Base-by-base conservation (phyloP, 1,284 basidiomycete species). In the Fomitopsis schrenkii region DNA sequence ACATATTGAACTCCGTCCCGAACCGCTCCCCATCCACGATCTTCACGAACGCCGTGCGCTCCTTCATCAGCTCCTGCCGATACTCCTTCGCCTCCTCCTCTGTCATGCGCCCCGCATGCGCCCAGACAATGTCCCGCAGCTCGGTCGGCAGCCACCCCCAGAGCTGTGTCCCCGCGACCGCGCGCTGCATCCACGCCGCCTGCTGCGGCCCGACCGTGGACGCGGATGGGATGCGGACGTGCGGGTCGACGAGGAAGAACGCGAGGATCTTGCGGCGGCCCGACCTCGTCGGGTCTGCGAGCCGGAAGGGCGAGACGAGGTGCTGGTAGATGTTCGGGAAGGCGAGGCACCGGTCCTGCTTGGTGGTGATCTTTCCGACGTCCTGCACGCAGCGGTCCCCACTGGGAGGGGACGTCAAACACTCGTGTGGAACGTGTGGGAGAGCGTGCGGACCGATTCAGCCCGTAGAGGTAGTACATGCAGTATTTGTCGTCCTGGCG, bases 321-420 rank as follows among this genome's bases (percentile, higher is more conserved):
- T 79, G 71, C 66, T 79, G 67, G 66, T 75, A 64, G 60, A 76
- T 54, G 67, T 79, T 69, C 60, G 70, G 66, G 67, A 78, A 66
- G 54, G 71, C 64, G 66, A 79, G 33, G 60, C 64, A 60, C 41
- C 68, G 64, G 36, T 64, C 66, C 30, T 70, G 59, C 4, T 58
- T 63, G 3, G 72, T 70, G 19, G 55, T 40, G 50, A 72, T 60
- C 10, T 63, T 58, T 41, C 69, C 71, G 44, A 70, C 48, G 12
- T 50, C 28, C 14, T 50, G 48, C 14, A 50, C 48, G 28, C 48
- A 50, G 36, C 57, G 65, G 42, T 54, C 52, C 12, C 35, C 22
- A 9, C 52, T 67, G 62, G 50, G 63, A 59, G 17, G 60, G 63
- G 10, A 22, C 14, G 12, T 15, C 22, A 28, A 40, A 63, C 60